These are phyloP conservation scores for Athelia psychrophila DNA, from an alignment of 1,284 basidiomycete species.

Conservation along the genomic window DNA sequence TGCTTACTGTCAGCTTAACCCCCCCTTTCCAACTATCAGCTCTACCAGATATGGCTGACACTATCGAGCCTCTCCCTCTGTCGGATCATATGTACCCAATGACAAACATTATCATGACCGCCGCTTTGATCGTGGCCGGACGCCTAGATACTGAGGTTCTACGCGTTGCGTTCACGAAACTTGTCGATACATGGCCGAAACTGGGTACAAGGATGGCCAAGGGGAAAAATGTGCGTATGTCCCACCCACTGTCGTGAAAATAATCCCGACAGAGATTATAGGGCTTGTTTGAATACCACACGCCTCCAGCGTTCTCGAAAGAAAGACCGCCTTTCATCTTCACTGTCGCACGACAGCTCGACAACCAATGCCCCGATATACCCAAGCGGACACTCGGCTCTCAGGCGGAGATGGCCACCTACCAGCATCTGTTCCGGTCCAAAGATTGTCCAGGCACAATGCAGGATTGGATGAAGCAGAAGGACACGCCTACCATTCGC, in stretches of 20 bases:
- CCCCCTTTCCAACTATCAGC: too few species aligned
- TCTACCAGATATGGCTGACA: not conserved
- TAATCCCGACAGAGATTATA: not conserved
- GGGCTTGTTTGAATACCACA: not conserved
- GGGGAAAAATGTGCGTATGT: not conserved
- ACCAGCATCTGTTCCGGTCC: too few species aligned
- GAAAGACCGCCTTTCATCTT: conserved; percentile 3
- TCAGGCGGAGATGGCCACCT: too few species aligned
- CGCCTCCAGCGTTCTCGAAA: conserved; percentile 1
- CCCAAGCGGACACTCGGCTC: not conserved
- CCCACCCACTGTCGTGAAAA: too few species aligned
- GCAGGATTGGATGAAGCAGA: not conserved
- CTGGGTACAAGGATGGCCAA: conserved; percentile 1
- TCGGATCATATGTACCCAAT: conserved; percentile 1
- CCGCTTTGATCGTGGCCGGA: not conserved
- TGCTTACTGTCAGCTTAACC: too few species aligned
- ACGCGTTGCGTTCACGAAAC: not conserved
- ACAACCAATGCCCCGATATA: not conserved
- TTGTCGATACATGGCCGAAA: conserved; percentile 1
- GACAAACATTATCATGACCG: not conserved
- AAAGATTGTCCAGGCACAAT: not conserved
- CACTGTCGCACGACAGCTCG: not conserved
- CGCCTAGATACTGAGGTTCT: not conserved
- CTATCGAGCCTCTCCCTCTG: not conserved
- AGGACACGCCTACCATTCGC: conserved; percentile 2